These are phyloP conservation scores for Petasospora fabianii DNA, from an alignment of 1,139 yeast genomes.

Conservation along the genomic window DNA sequence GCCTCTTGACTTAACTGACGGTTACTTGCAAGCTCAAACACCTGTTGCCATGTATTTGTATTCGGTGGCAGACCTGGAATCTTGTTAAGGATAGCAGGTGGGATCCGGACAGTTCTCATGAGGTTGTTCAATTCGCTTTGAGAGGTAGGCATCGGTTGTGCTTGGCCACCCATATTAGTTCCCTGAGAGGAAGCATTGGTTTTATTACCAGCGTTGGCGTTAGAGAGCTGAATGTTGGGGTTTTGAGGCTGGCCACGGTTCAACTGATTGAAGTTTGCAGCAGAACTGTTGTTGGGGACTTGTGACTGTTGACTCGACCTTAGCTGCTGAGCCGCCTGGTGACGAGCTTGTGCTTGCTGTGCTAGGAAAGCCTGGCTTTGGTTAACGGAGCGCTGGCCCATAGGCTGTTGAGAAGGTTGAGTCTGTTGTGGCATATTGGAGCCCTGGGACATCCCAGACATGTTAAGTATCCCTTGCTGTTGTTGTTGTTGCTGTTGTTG, in stretches of 20 bases:
- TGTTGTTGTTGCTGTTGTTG: slow-evolving; percentile 22
- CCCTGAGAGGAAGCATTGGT: no score
- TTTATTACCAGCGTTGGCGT: no score
- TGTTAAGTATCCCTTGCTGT: slow-evolving; percentile 10
- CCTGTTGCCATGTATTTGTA: slow-evolving; percentile 78
- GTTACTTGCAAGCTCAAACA: slow-evolving; percentile 64
- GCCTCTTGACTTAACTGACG: slow-evolving; percentile 53
- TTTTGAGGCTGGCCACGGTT: slow-evolving; percentile 24
- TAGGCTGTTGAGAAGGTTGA: slow-evolving; percentile 7
- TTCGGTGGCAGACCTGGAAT: slow-evolving; percentile 83
- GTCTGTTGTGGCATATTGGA: slow-evolving; percentile 13
- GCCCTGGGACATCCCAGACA: slow-evolving; percentile 11
- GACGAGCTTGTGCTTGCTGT: slow-evolving; percentile 51
- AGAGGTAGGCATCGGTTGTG: no score
- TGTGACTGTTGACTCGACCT: slow-evolving; percentile 17
- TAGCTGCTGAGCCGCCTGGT: slow-evolving; percentile 40
- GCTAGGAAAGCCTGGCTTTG: slow-evolving; percentile 41
- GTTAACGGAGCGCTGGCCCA: slow-evolving; percentile 2
- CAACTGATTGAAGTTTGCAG: slow-evolving; percentile 13
- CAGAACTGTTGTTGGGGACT: slow-evolving; percentile 7
- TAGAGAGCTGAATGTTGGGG: slow-evolving; percentile 16
- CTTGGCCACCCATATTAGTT: no score
- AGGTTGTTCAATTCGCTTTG: slow-evolving; percentile 30
- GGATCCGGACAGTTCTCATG: slow-evolving; percentile 63
- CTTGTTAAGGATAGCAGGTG: slow-evolving; percentile 63